phyloP scores from a whole-genome alignment of 2,329 filamentous ascomycete genomes.

The Onygena corvina region DNA sequence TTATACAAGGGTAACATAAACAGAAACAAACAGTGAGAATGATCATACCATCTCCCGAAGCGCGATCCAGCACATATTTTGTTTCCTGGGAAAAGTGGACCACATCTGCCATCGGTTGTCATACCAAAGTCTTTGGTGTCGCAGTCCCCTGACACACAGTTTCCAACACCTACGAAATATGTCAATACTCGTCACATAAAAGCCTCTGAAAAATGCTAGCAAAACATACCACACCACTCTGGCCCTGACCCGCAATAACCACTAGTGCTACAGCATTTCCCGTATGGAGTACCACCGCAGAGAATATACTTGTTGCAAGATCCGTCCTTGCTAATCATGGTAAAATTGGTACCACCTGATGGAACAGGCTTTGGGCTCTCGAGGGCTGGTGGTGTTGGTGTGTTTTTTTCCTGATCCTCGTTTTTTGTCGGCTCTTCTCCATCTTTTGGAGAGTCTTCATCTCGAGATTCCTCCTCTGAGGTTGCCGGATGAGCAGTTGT shows the following conservation, averaged over 20 bases:
- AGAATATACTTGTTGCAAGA: constrained; percentile 10
- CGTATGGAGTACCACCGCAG: constrained; percentile 14
- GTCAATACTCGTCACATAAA: background rate
- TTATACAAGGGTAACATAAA: background rate
- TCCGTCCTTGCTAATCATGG: constrained; percentile 14
- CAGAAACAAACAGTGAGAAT: background rate
- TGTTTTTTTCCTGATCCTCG: background rate
- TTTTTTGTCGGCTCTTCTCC: background rate
- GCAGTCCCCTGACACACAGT: constrained; percentile 14
- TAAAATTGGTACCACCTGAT: background rate
- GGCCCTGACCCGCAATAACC: constrained; percentile 15
- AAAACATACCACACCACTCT: constrained; percentile 15
- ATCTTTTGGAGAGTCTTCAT: background rate
- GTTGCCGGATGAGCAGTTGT: background rate
- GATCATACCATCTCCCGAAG: constrained; percentile 16
- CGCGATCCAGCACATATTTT: constrained; percentile 13
- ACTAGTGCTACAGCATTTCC: constrained; percentile 15
- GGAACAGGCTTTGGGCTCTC: background rate
- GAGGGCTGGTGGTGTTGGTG: background rate
- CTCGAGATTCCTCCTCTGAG: background rate
- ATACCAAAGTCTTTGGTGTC: constrained; percentile 8
- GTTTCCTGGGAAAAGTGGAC: constrained; percentile 12
- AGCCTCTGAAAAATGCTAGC: background rate
- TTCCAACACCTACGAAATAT: constrained; percentile 10
- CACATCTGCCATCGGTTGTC: constrained; percentile 14